Percentiles rank a stretch among this genome's conserved stretches.
Conservation (phyloP, 1,284 basidiomycete genomes). For the Cerrena zonata region DNA sequence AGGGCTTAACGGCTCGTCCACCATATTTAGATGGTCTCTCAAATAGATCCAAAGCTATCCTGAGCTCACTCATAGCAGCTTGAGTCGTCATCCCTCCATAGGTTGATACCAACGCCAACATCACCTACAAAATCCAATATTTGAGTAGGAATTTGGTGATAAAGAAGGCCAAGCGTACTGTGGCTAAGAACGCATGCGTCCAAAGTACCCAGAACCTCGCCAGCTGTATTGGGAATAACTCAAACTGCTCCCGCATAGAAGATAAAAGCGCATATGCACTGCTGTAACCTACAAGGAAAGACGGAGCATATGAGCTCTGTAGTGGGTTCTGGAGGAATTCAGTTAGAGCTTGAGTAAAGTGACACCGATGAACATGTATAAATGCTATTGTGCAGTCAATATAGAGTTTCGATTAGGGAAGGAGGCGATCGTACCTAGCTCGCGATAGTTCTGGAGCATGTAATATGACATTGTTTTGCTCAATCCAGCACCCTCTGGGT, state of each 20-base stretch:
- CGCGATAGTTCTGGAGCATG: constrained; percentile 49
- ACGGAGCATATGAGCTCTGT: constrained; percentile 57
- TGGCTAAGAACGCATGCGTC: constrained; percentile 57
- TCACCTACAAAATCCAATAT: constrained; percentile 41
- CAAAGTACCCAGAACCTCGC: constrained; percentile 48
- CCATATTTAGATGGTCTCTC: constrained; percentile 52
- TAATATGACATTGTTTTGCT: constrained; percentile 50
- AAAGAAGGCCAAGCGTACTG: constrained; percentile 37
- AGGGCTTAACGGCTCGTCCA: constrained; percentile 59
- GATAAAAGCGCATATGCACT: constrained; percentile 58
- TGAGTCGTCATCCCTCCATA: constrained; percentile 55
- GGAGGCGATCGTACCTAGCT: constrained; percentile 43
- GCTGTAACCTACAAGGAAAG: constrained; percentile 63
- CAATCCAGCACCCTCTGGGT: constrained; percentile 42
- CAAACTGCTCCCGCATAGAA: constrained; percentile 40
- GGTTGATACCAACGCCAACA: constrained; percentile 67
- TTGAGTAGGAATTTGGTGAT: too few relatives aligned
- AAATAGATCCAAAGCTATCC: constrained; percentile 55
- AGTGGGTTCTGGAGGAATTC: constrained; percentile 52
- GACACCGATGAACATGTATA: constrained; percentile 63
- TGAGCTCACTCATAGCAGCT: constrained; percentile 58
- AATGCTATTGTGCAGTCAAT: constrained; percentile 32
- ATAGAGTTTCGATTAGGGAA: constrained; percentile 7
- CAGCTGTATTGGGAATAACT: constrained; percentile 37
- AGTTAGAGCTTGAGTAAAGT: constrained; percentile 58